phyloP scores from a whole-genome alignment of 768 basidiomycete genomes.

The Vararia minispora region DNA sequence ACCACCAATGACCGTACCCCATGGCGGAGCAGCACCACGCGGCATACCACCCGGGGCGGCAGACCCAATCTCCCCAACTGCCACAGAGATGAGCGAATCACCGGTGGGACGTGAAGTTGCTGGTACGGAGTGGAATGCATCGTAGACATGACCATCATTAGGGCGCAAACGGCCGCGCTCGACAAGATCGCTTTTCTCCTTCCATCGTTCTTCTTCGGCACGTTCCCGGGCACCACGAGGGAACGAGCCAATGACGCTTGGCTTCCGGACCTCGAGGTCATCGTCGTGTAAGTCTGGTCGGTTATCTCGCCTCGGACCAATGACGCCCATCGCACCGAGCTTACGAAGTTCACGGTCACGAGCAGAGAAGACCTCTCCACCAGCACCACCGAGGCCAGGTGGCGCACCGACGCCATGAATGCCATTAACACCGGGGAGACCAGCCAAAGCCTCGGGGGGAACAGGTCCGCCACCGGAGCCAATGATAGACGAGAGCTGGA shows the following conservation, averaged over 20 bases:
- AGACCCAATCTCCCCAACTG: slow-evolving; percentile 4
- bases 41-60: slow-evolving; percentile 5
- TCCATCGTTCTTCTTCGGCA: slow-evolving; percentile 46
- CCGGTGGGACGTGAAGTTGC: slow-evolving; percentile 24
- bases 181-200: slow-evolving; percentile 34
- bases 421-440: slow-evolving; percentile 19
- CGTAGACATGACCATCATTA: slow-evolving; percentile 43
- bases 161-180: slow-evolving; percentile 26
- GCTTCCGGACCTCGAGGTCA: slow-evolving; percentile 33
- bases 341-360: slow-evolving; percentile 38
- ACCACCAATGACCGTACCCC: slow-evolving; percentile 8
- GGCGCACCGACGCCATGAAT: slow-evolving; percentile 6
- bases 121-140: slow-evolving; percentile 67
- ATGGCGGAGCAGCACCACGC: slow-evolving; percentile 7
- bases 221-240: slow-evolving; percentile 51
- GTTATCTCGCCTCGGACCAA: slow-evolving; percentile 18
- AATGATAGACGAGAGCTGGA: slow-evolving; percentile 11
- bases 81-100: slow-evolving; percentile 22
- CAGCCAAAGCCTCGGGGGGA: slow-evolving; percentile 12
- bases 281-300: slow-evolving; percentile 29
- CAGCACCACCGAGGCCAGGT: slow-evolving; percentile 1
- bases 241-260: slow-evolving; percentile 27
- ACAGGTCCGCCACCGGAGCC: slow-evolving; percentile 12
- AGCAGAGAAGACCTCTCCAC: slow-evolving; percentile 24
- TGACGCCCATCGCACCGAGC: slow-evolving; percentile 37